Conservation (phyloP, 2,329 filamentous ascomycete species). For the Periconia digitata region DNA sequence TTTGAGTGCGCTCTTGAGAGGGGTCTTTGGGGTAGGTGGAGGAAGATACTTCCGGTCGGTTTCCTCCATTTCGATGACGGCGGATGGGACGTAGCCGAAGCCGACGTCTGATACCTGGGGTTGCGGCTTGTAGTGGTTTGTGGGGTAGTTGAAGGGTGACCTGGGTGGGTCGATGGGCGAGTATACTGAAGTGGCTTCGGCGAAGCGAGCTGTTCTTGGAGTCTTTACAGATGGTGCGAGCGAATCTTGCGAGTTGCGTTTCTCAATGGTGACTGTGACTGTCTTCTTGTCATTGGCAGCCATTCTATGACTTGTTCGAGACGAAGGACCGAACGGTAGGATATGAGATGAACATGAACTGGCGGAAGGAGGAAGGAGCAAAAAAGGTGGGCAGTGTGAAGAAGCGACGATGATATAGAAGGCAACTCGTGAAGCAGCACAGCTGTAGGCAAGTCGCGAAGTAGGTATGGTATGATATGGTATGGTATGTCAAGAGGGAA, state of each 20-base stretch:
- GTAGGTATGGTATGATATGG: slow-evolving; percentile 13
- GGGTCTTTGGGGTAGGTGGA: slow-evolving; percentile 70
- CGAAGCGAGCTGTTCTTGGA: slow-evolving; percentile 76
- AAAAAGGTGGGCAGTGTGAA: slow-evolving; percentile 10
- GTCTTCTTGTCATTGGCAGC: slow-evolving; percentile 50
- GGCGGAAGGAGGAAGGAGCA: slow-evolving; percentile 5
- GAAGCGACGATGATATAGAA: slow-evolving; percentile 29
- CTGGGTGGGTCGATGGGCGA: slow-evolving; percentile 68
- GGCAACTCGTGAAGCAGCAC: slow-evolving; percentile 41
- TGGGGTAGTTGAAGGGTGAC: slow-evolving; percentile 54
- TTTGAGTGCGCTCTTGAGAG: slow-evolving; percentile 87
- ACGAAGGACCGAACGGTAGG: slow-evolving; percentile 26
- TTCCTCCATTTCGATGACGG: slow-evolving; percentile 56
- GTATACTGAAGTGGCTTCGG: slow-evolving; percentile 76
- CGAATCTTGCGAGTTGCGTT: slow-evolving; percentile 45
- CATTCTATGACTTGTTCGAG: slow-evolving; percentile 44
- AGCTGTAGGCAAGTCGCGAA: slow-evolving; percentile 41
- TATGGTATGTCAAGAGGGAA: slow-evolving; percentile 16
- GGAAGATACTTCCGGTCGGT: slow-evolving; percentile 48
- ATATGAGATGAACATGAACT: slow-evolving; percentile 39
- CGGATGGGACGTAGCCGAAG: slow-evolving; percentile 77
- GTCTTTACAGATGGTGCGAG: slow-evolving; percentile 56
- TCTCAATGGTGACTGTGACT: slow-evolving; percentile 43
- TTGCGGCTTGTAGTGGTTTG: slow-evolving; percentile 60
- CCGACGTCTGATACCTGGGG: slow-evolving; percentile 82